These are phyloP conservation scores for Scleroderma bovista DNA, from an alignment of 768 basidiomycete species.

Conservation along the genomic window DNA sequence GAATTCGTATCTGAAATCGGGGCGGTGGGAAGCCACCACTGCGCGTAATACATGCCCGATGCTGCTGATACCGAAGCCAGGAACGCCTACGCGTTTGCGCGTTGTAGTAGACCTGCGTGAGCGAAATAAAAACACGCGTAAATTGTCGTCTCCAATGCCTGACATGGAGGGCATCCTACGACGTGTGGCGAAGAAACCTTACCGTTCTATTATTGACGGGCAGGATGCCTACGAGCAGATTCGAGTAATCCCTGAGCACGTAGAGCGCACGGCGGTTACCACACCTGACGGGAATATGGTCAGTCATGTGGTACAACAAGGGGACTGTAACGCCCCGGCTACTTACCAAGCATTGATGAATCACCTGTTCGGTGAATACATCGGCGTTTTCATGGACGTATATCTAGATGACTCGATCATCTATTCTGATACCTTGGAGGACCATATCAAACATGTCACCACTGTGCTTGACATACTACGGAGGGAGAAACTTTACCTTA, in stretches of 20 bases:
- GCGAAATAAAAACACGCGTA: no score
- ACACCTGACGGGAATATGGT: constrained; percentile 34
- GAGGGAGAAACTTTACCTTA: constrained; percentile 33
- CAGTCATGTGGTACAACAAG: constrained; percentile 13
- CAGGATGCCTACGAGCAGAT: no score
- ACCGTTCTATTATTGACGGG: no score
- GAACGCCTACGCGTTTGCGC: no score
- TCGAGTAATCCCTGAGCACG: constrained; percentile 3
- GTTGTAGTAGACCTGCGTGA: no score
- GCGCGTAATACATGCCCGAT: not conserved
- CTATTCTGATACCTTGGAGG: constrained; percentile 12
- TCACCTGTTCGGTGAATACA: not conserved
- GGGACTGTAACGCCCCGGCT: constrained; percentile 36
- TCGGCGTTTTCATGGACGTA: constrained; percentile 1
- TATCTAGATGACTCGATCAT: constrained; percentile 8
- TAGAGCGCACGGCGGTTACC: constrained; percentile 27
- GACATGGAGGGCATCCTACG: no score
- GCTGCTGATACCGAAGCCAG: no score
- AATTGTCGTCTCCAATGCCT: no score
- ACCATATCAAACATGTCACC: constrained; percentile 25
- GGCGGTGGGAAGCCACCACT: constrained; percentile 8
- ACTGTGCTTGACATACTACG: constrained; percentile 30
- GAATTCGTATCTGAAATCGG: constrained; percentile 23
- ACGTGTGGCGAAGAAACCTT: no score
- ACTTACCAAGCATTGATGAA: constrained; percentile 35